phyloP scores from a whole-genome alignment of 2,329 filamentous ascomycete genomes.

The Aspergillus alliaceus region DNA sequence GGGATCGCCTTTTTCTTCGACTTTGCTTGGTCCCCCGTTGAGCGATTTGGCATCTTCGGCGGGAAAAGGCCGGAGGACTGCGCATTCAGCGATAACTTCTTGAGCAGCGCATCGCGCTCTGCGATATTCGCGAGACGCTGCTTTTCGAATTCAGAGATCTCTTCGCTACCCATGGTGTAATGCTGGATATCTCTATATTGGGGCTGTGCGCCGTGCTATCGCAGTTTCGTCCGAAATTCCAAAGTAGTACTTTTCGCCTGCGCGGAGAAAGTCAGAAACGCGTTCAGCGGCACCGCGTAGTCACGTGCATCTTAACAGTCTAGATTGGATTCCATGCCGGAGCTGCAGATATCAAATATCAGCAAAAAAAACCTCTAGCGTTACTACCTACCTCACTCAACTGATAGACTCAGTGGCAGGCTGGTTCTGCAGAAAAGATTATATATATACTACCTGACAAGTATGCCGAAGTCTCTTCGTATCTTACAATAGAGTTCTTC shows the following conservation, averaged over 20 bases:
- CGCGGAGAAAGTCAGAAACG: slow-evolving; percentile 10
- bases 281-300: slow-evolving; percentile 18
- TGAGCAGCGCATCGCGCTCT: slow-evolving; percentile 78
- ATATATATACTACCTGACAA: not conserved
- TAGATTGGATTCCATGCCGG: not conserved
- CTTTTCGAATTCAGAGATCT: slow-evolving; percentile 82
- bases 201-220: not conserved
- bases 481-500: not conserved
- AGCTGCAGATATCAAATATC: not conserved
- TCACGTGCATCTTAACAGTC: slow-evolving; percentile 20
- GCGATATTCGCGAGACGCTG: slow-evolving; percentile 83
- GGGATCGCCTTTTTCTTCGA: slow-evolving; percentile 49
- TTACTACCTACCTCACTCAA: not conserved
- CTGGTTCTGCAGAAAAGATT: not conserved
- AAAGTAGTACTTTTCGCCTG: not conserved
- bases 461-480: not conserved
- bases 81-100: slow-evolving; percentile 68
- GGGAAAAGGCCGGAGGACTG: slow-evolving; percentile 68
- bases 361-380: not conserved
- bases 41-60: slow-evolving; percentile 51
- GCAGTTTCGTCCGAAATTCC: not conserved
- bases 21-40: slow-evolving; percentile 48
- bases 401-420: not conserved
- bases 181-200: not conserved
- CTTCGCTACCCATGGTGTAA: slow-evolving; percentile 39